Percentiles rank a stretch among this genome's conserved stretches.
Conservation (phyloP, 108 stramenopile genomes). For the Pseudonitzschia pungens region DNA sequence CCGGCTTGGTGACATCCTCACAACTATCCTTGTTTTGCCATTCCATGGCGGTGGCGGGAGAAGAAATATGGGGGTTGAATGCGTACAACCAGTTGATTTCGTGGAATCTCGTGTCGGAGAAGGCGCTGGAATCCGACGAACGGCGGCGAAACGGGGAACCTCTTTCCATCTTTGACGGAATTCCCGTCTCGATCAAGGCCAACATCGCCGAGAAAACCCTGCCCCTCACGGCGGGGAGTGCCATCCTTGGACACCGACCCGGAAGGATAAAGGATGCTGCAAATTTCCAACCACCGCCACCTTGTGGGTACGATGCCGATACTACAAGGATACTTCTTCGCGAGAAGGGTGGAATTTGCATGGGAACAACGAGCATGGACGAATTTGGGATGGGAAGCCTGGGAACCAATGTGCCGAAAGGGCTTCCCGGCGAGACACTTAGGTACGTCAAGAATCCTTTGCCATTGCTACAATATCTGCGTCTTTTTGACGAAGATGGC, state of each 20-base stretch:
- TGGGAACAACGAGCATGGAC: constrained; percentile 95
- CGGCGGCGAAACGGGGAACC: constrained; percentile 36
- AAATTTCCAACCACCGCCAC: not conserved
- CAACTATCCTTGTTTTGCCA: constrained; percentile 46
- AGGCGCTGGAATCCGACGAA: constrained; percentile 54
- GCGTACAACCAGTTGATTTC: constrained; percentile 53
- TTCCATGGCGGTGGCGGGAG: constrained; percentile 45
- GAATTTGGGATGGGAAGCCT: constrained; percentile 98
- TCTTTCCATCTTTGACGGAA: constrained; percentile 70
- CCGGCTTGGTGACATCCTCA: constrained; percentile 25
- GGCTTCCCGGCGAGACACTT: constrained; percentile 8
- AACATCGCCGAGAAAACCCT: constrained; percentile 81
- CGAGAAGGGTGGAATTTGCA: constrained; percentile 74
- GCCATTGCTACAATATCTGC: constrained; percentile 47
- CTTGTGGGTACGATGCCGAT: constrained; percentile 80
- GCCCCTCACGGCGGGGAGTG: constrained; percentile 82
- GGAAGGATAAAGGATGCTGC: not conserved
- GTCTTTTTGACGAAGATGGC: constrained; percentile 8
- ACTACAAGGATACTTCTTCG: constrained; percentile 58
- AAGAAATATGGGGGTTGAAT: constrained; percentile 51
- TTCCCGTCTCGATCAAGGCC: constrained; percentile 93
- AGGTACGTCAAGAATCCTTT: constrained; percentile 63
- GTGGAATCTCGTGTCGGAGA: constrained; percentile 40
- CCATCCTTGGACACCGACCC: constrained; percentile 53
- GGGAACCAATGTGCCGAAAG: constrained; percentile 49